A percentile compares a stretch with the other conserved stretches of the same genome.
Evolutionary conservation across 2,329 filamentous ascomycete genomes (phyloP).

Genomic region (Pseudogymnoascus sp.): DNA sequence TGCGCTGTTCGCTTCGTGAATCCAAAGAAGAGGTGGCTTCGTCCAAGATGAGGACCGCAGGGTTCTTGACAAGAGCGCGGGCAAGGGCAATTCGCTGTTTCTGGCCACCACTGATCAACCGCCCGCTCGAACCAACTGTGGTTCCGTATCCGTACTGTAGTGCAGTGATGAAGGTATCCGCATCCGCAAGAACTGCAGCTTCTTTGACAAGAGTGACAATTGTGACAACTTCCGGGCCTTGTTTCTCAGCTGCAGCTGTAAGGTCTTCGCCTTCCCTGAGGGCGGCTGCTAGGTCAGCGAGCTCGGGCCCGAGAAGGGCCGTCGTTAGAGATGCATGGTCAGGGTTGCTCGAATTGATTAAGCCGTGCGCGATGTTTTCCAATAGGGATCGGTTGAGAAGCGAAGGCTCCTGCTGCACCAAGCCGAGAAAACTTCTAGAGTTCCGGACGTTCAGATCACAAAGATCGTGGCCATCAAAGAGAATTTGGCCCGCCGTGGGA

Average conservation of each 20-base stretch:
- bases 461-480: slow-evolving; percentile 33
- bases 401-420: slow-evolving; percentile 23
- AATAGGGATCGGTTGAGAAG: slow-evolving; percentile 36
- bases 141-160: slow-evolving; percentile 34
- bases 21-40: slow-evolving; percentile 63
- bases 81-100: slow-evolving; percentile 74
- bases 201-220: slow-evolving; percentile 43
- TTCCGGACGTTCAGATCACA: slow-evolving; percentile 35
- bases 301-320: slow-evolving; percentile 41
- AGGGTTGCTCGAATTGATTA: slow-evolving; percentile 29
- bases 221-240: slow-evolving; percentile 39
- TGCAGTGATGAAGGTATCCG: slow-evolving; percentile 43
- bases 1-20: slow-evolving; percentile 82
- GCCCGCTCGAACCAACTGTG: slow-evolving; percentile 15
- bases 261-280: slow-evolving; percentile 45
- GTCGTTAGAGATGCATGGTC: slow-evolving; percentile 17
- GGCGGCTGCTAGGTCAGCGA: slow-evolving; percentile 45
- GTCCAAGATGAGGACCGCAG: slow-evolving; percentile 51
- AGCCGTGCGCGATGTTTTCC: slow-evolving; percentile 44
- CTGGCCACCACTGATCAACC: slow-evolving; percentile 68
- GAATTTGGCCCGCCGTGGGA: slow-evolving; percentile 35
- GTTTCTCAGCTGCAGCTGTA: slow-evolving; percentile 35
- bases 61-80: slow-evolving; percentile 45
- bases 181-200: slow-evolving; percentile 52
- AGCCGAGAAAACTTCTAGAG: slow-evolving; percentile 30